Conservation (phyloP, 257 asterid species). For the Ligustrum vulgare region DNA sequence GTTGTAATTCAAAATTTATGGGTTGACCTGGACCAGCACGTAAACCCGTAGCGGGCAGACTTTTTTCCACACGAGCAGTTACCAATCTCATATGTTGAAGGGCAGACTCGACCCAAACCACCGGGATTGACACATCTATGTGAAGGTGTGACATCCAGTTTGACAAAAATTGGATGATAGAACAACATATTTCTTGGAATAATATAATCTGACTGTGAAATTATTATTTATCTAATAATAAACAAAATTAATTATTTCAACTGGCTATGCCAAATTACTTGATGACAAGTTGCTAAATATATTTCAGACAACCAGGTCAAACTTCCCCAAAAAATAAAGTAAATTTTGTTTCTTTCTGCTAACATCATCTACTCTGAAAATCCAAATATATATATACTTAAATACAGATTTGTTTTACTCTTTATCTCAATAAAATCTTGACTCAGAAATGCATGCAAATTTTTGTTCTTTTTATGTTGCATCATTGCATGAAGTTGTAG, state of each 20-base stretch:
- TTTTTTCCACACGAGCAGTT: no score
- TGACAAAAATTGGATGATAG: no score
- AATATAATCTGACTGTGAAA: neutral
- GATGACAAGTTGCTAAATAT: neutral
- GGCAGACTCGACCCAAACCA: no score
- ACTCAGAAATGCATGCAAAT: neutral
- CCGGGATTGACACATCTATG: no score
- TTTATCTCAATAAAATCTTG: neutral
- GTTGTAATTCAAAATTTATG: no score
- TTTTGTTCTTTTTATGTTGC: neutral
- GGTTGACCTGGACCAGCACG: no score
- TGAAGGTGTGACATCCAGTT: no score
- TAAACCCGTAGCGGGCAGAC: no score
- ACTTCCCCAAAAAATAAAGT: neutral
- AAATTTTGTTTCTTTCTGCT: neutral
- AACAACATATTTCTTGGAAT: no score
- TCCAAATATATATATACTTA: no score
- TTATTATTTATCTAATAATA: neutral
- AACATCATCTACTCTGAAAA: neutral
- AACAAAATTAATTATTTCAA: neutral
- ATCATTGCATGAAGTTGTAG: neutral
- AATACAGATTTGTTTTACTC: neutral
- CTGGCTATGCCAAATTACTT: neutral
- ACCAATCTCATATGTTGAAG: no score
- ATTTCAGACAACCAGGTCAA: no score